A percentile compares a stretch with the other conserved stretches of the same genome.
These are phyloP conservation scores for Luzula sylvatica DNA, from an alignment of 176 grass and related monocot species.

Conservation along the genomic window DNA sequence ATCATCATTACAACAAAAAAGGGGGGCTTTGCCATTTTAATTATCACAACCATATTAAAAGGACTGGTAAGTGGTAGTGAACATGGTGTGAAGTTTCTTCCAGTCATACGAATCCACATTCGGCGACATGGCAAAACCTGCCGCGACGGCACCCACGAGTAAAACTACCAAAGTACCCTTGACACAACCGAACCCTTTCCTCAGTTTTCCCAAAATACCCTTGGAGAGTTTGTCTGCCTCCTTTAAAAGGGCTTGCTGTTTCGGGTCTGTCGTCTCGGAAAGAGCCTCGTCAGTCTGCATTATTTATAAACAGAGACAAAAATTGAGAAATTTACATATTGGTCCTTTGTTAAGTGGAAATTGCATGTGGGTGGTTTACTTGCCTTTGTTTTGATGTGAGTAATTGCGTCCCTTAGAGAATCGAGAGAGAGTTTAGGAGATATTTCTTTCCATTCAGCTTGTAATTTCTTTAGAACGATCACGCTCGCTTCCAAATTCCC, in stretches of 20 bases:
- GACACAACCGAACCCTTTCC: slow-evolving; percentile 34
- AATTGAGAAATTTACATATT: not conserved
- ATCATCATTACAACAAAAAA: not conserved
- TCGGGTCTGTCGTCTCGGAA: slow-evolving; percentile 26
- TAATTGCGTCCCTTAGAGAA: slow-evolving; percentile 54
- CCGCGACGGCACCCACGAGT: slow-evolving; percentile 27
- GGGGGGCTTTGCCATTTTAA: not conserved
- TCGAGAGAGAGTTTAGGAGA: slow-evolving; percentile 56
- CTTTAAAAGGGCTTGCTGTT: slow-evolving; percentile 47
- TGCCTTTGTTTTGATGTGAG: slow-evolving; percentile 75
- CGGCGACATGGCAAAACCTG: slow-evolving; percentile 33
- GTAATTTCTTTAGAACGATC: slow-evolving; percentile 52
- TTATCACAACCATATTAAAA: slow-evolving; percentile 26
- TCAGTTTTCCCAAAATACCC: slow-evolving; percentile 58
- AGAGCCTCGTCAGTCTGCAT: slow-evolving; percentile 67
- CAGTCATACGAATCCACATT: slow-evolving; percentile 37
- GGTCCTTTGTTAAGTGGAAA: not conserved
- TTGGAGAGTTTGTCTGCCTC: slow-evolving; percentile 88
- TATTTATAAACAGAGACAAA: not conserved
- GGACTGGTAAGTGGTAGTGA: slow-evolving; percentile 35
- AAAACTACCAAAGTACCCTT: slow-evolving; percentile 42
- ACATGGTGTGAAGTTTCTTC: slow-evolving; percentile 39
- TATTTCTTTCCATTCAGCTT: slow-evolving; percentile 51
- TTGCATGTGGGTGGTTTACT: not conserved
- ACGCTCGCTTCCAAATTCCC: slow-evolving; percentile 69